Base-by-base conservation (phyloP, 345 rosid genomes). In the Gossypium ekmanianum region DNA sequence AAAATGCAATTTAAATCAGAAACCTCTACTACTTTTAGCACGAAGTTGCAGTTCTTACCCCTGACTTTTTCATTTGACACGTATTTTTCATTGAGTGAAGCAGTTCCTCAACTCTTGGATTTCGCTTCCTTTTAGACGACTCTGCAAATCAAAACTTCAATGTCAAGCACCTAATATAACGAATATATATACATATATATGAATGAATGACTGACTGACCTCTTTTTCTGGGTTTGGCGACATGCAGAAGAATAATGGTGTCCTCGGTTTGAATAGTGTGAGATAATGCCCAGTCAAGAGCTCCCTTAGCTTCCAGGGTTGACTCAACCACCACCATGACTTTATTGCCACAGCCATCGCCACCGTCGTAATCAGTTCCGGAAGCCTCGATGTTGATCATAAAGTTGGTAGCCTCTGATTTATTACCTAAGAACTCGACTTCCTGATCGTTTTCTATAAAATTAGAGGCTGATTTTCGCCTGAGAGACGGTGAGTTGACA, bases 301-400 rank as follows among this genome's bases (percentile, higher is more conserved):
- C 97, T 55, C 87, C 93, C 24, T 80, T 86, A 2, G 97, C 86
- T 71, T 91, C 97, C 51, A 82, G 74, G 54, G 86, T 91, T 45
- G 91, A 84, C 71, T 91, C 95, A 44, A 88, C 92, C 68, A 91
- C 94, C 76, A 92, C 97, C 98, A 92, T 91, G 22, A 94, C 97
- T 80, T 81, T 92, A 78, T 87, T 90, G 4, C 64, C 62, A 58
- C 34, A 1, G 48, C 90, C 88, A 24, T 74, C 51, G 27, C 20
- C 76, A 2, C 2, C 41, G 43, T 17, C 27, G 26, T 56, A 56
- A 68, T 26, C 76, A 55, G 57, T 3, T 11, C 70, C 76, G 14
- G 20, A 64, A 13, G 20, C 72, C 74, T 20, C 63, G 57, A 7
- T 55, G 29, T 62, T 24, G 1, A 45, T 58, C 34, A 1, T 59